Evolutionary conservation across 306 rosid genomes (phyloP).

Genomic region (Trifolium pratense): DNA sequence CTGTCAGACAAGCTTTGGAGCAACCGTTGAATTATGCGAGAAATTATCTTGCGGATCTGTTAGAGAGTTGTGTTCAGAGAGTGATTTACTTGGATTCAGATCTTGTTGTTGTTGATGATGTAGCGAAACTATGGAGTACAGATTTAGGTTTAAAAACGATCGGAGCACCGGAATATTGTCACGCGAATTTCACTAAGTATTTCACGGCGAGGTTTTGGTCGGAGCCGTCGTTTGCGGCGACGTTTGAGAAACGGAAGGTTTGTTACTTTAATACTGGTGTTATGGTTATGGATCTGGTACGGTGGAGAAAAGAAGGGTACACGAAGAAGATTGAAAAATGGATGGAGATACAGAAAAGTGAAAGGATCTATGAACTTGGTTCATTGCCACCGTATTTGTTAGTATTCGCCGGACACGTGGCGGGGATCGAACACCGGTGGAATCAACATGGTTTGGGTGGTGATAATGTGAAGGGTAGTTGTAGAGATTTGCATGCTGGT

Average conservation of each 20-base stretch:
- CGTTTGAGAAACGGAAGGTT: conserved; percentile 53
- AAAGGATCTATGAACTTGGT: conserved; percentile 77
- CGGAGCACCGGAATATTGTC: conserved; percentile 84
- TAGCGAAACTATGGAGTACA: conserved; percentile 64
- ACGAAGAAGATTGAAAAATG: conserved; percentile 64
- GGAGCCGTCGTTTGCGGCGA: conserved; percentile 38
- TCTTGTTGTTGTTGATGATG: conserved; percentile 69
- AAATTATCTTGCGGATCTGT: conserved; percentile 69
- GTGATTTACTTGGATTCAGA: conserved; percentile 79
- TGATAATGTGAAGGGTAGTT: conserved; percentile 70
- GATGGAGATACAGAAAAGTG: conserved; percentile 79
- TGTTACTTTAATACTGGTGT: conserved; percentile 87
- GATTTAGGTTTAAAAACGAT: conserved; percentile 54
- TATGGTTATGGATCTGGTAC: conserved; percentile 79
- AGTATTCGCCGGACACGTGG: conserved; percentile 80
- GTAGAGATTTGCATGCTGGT: conserved; percentile 73
- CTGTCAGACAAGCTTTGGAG: conserved; percentile 77
- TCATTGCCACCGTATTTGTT: conserved; percentile 76
- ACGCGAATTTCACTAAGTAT: conserved; percentile 72
- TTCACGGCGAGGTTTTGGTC: conserved; percentile 73
- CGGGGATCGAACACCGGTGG: conserved; percentile 82
- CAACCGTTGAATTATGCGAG: conserved; percentile 83
- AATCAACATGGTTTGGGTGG: conserved; percentile 88
- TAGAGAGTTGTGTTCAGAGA: conserved; percentile 63
- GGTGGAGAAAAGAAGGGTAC: conserved; percentile 62